Percentiles rank a stretch among this genome's conserved stretches.
Conservation (phyloP, 179 eudicot genomes). For the Silene vulgaris region DNA sequence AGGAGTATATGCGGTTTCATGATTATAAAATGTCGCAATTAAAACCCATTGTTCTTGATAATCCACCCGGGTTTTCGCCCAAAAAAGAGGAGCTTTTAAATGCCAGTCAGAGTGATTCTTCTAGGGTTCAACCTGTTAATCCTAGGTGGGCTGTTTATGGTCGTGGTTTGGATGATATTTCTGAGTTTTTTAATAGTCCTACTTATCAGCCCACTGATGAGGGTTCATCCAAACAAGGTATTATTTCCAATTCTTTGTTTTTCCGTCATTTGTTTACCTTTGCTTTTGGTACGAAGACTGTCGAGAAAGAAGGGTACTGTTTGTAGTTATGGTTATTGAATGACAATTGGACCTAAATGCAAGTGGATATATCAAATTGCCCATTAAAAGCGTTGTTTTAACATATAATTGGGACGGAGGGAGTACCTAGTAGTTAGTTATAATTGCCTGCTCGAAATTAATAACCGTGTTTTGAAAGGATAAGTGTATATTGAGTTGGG, state of each 20-base stretch:
- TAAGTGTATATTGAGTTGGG: neutral
- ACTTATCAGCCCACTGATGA: constrained; percentile 43
- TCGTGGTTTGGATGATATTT: constrained; percentile 70
- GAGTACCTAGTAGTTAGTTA: too few species aligned
- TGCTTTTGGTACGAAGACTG: neutral
- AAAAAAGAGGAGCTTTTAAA: neutral
- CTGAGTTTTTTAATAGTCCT: constrained; percentile 58
- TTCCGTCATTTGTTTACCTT: neutral
- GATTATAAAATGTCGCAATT: constrained; percentile 51
- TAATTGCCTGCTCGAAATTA: too few species aligned
- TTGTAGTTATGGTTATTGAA: too few species aligned
- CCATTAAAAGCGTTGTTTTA: neutral
- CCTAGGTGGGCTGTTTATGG: constrained; percentile 89
- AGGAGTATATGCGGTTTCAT: constrained; percentile 42
- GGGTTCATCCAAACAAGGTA: constrained; percentile 39
- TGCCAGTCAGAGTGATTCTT: neutral
- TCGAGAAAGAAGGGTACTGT: too few species aligned
- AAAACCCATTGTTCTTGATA: constrained; percentile 66
- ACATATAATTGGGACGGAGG: too few species aligned
- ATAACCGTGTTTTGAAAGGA: too few species aligned
- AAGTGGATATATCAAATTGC: neutral
- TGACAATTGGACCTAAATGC: too few species aligned
- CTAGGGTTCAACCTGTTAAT: constrained; percentile 60
- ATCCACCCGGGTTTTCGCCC: constrained; percentile 25
- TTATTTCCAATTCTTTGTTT: neutral